phyloP scores from a whole-genome alignment of 2,329 filamentous ascomycete species.

The Proliferodiscus dingleyae region DNA sequence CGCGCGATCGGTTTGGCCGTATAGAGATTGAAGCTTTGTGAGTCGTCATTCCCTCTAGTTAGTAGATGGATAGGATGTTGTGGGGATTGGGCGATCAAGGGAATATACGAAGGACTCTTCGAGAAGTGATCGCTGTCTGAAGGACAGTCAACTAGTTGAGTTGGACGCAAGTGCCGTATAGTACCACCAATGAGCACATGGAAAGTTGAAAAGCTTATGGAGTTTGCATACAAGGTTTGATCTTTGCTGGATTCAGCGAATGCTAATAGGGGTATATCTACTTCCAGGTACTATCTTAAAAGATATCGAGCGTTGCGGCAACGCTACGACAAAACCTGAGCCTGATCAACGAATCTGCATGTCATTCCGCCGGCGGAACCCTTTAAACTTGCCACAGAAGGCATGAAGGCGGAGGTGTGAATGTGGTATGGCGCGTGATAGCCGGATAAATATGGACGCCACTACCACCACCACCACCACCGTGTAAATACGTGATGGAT shows the following conservation, averaged over 20 bases:
- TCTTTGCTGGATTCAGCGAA: not conserved
- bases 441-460: constrained; percentile 7
- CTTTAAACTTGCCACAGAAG: not conserved
- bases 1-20: no score
- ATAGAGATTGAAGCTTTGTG: constrained; percentile 79
- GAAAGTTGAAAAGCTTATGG: no score
- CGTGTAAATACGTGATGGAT: not conserved
- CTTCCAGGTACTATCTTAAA: constrained; percentile 80
- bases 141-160: not conserved
- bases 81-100: not conserved
- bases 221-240: not conserved
- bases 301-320: constrained; percentile 81
- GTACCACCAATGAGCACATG: no score
- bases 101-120: no score
- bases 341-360: not conserved
- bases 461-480: no score
- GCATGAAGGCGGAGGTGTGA: not conserved
- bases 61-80: not conserved
- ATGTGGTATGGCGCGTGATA: constrained; percentile 5
- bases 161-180: not conserved
- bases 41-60: constrained; percentile 37
- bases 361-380: not conserved
- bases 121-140: not conserved
- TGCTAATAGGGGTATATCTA: constrained; percentile 27
- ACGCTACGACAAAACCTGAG: constrained; percentile 52